phyloP scores from a whole-genome alignment of 441 rosid species.

The Hura crepitans region DNA sequence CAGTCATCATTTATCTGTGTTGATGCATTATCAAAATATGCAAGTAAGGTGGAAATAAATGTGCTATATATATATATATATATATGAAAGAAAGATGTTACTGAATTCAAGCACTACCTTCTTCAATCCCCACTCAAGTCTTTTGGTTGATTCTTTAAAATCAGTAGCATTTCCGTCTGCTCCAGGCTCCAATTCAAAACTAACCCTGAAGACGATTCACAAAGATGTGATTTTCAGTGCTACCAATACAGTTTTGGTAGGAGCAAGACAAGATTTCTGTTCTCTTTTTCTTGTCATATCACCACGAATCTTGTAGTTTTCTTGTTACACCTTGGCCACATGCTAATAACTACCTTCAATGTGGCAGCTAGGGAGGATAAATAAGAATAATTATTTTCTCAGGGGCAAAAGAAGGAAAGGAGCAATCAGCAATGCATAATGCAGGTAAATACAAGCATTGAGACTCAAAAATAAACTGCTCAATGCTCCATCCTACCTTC shows the following conservation, averaged over 20 bases:
- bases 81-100: neutral
- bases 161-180: conserved; percentile 65
- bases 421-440: neutral
- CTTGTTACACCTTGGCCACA: neutral
- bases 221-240: neutral
- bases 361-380: neutral
- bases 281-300: neutral
- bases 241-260: neutral
- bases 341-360: neutral
- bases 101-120: conserved; percentile 41
- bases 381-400: neutral
- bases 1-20: neutral
- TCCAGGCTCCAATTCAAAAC: conserved; percentile 71
- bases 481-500: neutral
- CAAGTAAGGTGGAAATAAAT: neutral
- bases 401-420: neutral
- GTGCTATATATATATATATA: neutral
- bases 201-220: conserved; percentile 41
- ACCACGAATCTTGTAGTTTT: no score
- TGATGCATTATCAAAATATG: neutral
- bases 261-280: neutral
- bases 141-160: conserved; percentile 67
- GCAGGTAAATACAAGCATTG: neutral
- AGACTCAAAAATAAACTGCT: neutral
- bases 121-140: conserved; percentile 71